phyloP scores from a whole-genome alignment of 176 grass and related monocot species.

The Ananas comosus region DNA sequence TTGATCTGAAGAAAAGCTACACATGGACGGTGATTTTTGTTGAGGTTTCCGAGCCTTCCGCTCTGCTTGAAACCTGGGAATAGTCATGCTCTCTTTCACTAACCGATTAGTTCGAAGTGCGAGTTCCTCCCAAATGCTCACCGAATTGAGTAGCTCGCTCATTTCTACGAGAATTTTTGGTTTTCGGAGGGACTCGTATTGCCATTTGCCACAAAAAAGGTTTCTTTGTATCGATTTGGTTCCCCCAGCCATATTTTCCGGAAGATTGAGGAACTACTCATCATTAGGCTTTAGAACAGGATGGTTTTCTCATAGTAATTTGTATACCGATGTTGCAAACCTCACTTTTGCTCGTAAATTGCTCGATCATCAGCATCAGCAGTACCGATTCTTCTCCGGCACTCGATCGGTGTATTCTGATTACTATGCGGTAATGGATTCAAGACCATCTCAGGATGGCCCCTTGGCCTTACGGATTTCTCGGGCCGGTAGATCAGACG shows the following conservation, averaged over 20 bases:
- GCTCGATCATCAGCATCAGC: background rate
- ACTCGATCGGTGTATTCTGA: background rate
- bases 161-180: conserved; percentile 15
- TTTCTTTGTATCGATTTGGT: background rate
- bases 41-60: background rate
- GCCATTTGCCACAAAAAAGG: conserved; percentile 8
- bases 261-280: background rate
- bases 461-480: background rate
- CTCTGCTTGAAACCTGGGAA: background rate
- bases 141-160: conserved; percentile 1
- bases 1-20: background rate
- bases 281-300: no score
- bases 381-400: background rate
- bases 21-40: background rate
- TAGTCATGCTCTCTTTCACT: conserved; percentile 20
- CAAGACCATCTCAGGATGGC: conserved; percentile 1
- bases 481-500: conserved; percentile 13
- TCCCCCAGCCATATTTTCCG: background rate
- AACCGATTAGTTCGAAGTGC: background rate
- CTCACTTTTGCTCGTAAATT: background rate
- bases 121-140: conserved; percentile 5
- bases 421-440: background rate
- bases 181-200: conserved; percentile 8
- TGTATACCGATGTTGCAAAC: no score
- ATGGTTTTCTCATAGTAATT: no score